Percentiles rank a stretch among this genome's conserved stretches.
Conservation (phyloP, 371 early-diverging fungal species). For the Synchytrium microbalum region DNA sequence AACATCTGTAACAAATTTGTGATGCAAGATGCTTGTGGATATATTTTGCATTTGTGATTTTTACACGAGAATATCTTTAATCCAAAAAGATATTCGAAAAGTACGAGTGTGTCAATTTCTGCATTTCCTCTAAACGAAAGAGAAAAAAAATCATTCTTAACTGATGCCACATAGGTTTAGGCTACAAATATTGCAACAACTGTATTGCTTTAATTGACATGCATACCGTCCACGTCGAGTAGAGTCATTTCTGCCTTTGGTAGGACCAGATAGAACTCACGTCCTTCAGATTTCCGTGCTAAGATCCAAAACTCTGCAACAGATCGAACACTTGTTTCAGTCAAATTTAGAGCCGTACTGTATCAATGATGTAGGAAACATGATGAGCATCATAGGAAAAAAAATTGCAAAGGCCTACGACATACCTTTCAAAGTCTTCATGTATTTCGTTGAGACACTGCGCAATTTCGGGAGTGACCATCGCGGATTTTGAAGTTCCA, state of each 20-base stretch:
- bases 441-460: conserved; percentile 13
- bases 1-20: too few relatives aligned
- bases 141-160: too few relatives aligned
- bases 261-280: conserved; percentile 16
- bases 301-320: conserved; percentile 15
- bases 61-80: too few relatives aligned
- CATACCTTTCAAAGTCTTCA: conserved; percentile 16
- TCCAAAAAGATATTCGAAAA: background rate
- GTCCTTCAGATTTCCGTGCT: conserved; percentile 8
- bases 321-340: conserved; percentile 11
- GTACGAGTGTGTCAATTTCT: background rate
- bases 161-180: too few relatives aligned
- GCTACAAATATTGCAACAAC: too few relatives aligned
- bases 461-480: conserved; percentile 11
- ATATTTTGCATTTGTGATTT: too few relatives aligned
- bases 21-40: too few relatives aligned
- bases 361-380: background rate
- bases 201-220: too few relatives aligned
- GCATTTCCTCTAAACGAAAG: background rate
- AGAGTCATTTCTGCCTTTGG: conserved; percentile 15
- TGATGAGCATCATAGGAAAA: background rate
- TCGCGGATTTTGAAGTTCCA: conserved; percentile 10
- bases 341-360: background rate
- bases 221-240: conserved; percentile 17
- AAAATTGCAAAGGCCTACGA: background rate